Base-by-base conservation (phyloP, 2,329 filamentous ascomycete species). In the Fusarium decemcellulare region DNA sequence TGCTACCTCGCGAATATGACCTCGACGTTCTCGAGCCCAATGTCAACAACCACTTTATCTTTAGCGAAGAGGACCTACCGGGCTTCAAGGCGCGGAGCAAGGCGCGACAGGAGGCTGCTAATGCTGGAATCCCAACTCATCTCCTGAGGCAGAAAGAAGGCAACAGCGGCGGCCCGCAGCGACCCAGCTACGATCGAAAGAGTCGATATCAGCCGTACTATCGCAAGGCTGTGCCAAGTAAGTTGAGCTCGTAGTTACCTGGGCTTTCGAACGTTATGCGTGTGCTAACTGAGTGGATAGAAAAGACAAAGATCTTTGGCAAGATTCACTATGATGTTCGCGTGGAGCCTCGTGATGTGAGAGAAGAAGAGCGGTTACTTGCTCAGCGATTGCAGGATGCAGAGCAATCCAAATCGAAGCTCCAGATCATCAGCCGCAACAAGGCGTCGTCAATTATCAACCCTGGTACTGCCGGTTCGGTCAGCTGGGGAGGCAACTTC, bases 61-160 rank as follows among this genome's bases (percentile, higher is more conserved):
- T 99, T 77, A 94, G 92, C 42, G 96, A 99, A 81, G 94, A 97
- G 78, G 94, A 98, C 76, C 87, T 97, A 23, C 93, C 94, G 1
- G 75, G 79, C 15, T 82, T 79, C 74, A 81, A 81, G 71, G 79
- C 77, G 15, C 78, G 78, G 77, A 87, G 87, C 75, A 87, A 85
- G 73, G 81, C 81, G 50, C 84, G 86, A 53, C 83, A 85, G n/a
- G 86, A 88, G 56, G 86, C 87, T 9, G 81, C 87, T 5, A 87
- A 85, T 46, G 86, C 84, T 16, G 87, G 89, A 55, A 89, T 91
- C 63, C 89, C 89, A 6, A 81, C 85, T 6, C 85, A 88, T 37
- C 81, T 91, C 29, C 76, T 88, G 67, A 82, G 84, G 57, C 80
- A 83, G 46, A 81, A 81, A 66, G 67, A 51, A 46, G 56, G 62